Conservation (phyloP, 1,139 yeast species). For the Kodamaea arcana region DNA sequence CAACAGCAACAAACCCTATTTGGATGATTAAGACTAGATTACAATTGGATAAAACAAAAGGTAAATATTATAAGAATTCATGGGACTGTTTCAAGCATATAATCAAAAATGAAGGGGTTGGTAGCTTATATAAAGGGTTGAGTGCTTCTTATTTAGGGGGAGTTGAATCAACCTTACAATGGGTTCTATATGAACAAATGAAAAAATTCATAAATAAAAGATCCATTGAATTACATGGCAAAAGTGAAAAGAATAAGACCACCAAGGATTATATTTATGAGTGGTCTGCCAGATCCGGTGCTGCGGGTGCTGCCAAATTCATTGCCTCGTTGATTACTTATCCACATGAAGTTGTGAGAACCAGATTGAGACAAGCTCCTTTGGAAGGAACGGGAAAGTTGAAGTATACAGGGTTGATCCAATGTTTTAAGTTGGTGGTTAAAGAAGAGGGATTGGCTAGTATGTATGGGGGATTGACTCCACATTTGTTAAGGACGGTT, state of each 20-base stretch:
- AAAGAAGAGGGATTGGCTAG: constrained; percentile 91
- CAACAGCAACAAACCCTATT: constrained; percentile 99
- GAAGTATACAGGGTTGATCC: constrained; percentile 85
- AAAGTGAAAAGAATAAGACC: constrained; percentile 41
- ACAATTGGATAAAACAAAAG: constrained; percentile 74
- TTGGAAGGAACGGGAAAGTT: constrained; percentile 65
- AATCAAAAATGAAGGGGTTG: constrained; percentile 69
- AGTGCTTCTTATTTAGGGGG: constrained; percentile 95
- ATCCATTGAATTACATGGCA: constrained; percentile 45
- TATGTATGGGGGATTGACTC: constrained; percentile 97
- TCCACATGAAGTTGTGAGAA: constrained; percentile 96
- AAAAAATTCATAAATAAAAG: constrained; percentile 62
- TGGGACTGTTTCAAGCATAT: constrained; percentile 79
- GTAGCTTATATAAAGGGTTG: constrained; percentile 80
- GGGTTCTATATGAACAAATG: constrained; percentile 98
- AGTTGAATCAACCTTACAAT: constrained; percentile 87
- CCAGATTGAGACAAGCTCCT: constrained; percentile 95
- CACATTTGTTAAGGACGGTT: constrained; percentile 92
- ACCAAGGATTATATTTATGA: constrained; percentile 66
- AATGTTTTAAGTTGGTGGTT: constrained; percentile 75
- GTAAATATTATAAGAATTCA: constrained; percentile 72
- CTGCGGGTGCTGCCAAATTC: constrained; percentile 96
- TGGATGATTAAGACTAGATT: constrained; percentile 95
- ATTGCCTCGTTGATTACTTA: constrained; percentile 89
- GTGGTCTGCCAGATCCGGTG: constrained; percentile 96